These are phyloP conservation scores for Solanum bukasovii DNA, from an alignment of 257 asterid species.

Conservation along the genomic window DNA sequence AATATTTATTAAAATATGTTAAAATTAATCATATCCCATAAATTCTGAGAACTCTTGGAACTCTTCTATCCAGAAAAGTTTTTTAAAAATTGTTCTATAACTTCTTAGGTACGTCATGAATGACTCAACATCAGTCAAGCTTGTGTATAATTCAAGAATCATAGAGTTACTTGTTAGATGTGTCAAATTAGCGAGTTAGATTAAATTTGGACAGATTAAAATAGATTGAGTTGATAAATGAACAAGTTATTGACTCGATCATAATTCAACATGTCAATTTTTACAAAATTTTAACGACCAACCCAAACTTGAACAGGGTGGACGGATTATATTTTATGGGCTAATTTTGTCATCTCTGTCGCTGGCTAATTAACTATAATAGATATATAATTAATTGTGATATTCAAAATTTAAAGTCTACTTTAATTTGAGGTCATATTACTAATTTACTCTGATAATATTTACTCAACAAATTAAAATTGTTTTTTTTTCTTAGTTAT, in stretches of 20 bases:
- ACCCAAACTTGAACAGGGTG: neutral
- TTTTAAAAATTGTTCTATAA: neutral
- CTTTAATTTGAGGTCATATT: neutral
- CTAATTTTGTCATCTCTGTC: neutral
- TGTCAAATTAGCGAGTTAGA: neutral
- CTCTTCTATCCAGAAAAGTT: neutral
- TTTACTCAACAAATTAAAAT: neutral
- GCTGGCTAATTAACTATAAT: neutral
- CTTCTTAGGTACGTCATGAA: neutral
- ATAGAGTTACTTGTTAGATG: neutral
- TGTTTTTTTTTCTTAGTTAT: neutral
- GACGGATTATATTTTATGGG: neutral
- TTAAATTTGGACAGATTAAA: neutral
- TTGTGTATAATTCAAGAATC: neutral
- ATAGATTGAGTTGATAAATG: neutral
- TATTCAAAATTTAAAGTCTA: neutral
- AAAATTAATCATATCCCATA: neutral
- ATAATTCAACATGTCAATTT: neutral
- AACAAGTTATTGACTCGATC: neutral
- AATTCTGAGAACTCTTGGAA: neutral
- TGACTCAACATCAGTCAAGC: neutral
- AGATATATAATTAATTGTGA: neutral
- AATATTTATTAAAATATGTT: neutral
- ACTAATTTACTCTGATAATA: too few relatives aligned
- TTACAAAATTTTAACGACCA: neutral